phyloP scores from a whole-genome alignment of 2,329 filamentous ascomycete species.

The Penicillium sclerotiorum region DNA sequence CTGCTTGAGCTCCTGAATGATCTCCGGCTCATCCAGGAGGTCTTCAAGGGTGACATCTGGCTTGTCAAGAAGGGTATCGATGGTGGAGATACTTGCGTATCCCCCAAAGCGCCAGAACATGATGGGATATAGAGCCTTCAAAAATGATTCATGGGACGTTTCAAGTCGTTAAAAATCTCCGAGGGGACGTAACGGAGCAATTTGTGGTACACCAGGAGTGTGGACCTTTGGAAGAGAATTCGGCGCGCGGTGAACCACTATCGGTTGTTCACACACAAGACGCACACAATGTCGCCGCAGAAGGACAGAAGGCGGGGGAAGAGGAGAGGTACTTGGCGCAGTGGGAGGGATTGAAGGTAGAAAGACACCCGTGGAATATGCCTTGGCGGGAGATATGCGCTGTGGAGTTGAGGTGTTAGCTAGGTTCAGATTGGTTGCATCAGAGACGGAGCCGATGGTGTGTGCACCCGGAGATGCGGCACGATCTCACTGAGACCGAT shows the following conservation, averaged over 20 bases:
- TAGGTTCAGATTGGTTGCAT: slow-evolving; percentile 18
- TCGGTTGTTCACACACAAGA: slow-evolving; percentile 23
- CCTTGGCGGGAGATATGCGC: slow-evolving; percentile 24
- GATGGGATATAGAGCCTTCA: slow-evolving; percentile 54
- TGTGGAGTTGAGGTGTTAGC: slow-evolving; percentile 19
- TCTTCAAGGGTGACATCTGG: slow-evolving; percentile 93
- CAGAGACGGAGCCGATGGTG: slow-evolving; percentile 23
- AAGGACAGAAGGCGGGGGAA: neutral
- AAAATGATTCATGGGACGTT: slow-evolving; percentile 41
- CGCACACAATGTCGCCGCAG: slow-evolving; percentile 1
- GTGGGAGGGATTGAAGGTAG: neutral
- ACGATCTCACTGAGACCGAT: slow-evolving; percentile 12
- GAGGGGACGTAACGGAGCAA: slow-evolving; percentile 30
- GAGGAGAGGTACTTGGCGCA: slow-evolving; percentile 5
- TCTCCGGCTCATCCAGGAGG: slow-evolving; percentile 89
- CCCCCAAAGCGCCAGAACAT: slow-evolving; percentile 99
- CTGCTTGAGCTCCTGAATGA: slow-evolving; percentile 97
- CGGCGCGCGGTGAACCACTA: slow-evolving; percentile 20
- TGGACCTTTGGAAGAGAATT: slow-evolving; percentile 3
- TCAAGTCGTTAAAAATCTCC: slow-evolving; percentile 26
- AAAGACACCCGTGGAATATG: slow-evolving; percentile 7
- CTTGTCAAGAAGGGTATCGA: slow-evolving; percentile 96
- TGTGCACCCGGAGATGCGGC: slow-evolving; percentile 12
- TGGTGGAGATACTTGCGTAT: slow-evolving; percentile 94
- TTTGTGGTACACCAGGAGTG: slow-evolving; percentile 29